Conservation (phyloP, 140 eudicot genomes). For the Oenanthe javanica region DNA sequence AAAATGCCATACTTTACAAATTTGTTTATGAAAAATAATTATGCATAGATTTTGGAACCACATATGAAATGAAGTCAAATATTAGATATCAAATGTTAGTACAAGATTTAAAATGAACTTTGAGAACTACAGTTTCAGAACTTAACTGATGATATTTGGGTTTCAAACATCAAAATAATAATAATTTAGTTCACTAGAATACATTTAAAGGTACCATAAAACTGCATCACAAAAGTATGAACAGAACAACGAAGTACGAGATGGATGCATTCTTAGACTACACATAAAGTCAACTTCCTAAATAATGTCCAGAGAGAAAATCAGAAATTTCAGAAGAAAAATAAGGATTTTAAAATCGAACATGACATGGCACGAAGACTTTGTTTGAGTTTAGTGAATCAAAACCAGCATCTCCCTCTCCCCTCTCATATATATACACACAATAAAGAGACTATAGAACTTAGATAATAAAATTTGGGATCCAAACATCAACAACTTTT, state of each 20-base stretch:
- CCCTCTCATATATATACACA: background rate
- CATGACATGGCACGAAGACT: background rate
- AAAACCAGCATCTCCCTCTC: background rate
- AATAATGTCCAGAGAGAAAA: background rate
- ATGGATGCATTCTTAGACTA: background rate
- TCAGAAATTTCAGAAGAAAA: background rate
- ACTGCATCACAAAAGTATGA: background rate
- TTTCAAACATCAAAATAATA: background rate
- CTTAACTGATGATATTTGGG: background rate
- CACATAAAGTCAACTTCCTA: background rate
- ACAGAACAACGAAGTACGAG: background rate
- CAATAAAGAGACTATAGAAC: background rate
- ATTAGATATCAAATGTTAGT: background rate
- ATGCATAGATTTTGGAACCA: no score
- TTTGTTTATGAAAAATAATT: background rate
- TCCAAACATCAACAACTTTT: no score
- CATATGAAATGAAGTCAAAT: background rate
- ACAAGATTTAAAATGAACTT: background rate
- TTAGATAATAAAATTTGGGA: background rate
- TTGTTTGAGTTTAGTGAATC: background rate
- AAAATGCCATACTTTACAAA: background rate
- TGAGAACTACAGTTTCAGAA: background rate
- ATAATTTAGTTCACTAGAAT: background rate
- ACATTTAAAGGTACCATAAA: background rate
- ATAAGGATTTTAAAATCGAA: background rate